Evolutionary conservation across 495 filamentous ascomycete species (phyloP).

Genomic region (Xylaria sp.): DNA sequence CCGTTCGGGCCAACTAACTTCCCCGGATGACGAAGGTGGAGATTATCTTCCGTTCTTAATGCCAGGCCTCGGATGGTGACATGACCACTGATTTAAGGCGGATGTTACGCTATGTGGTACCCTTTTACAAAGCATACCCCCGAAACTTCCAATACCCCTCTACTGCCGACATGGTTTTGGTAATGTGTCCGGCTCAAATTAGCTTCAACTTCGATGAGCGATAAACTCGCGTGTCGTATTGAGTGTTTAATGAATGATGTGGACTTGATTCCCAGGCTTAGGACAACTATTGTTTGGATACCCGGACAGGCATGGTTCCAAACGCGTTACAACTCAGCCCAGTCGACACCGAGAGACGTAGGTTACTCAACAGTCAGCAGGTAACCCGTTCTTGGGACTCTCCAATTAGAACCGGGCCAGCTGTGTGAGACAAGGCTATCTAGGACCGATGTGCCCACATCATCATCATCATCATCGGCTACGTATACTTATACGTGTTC

Average conservation of each 20-base stretch:
- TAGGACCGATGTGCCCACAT: neutral
- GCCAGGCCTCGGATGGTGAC: conserved; percentile 19
- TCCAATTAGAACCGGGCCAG: neutral
- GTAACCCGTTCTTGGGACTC: neutral
- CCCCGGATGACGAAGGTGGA: neutral
- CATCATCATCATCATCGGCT: neutral
- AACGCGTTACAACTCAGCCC: neutral
- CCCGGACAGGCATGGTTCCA: neutral
- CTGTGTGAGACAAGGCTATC: conserved; percentile 1
- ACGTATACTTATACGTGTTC: neutral
- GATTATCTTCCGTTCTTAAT: conserved; percentile 17
- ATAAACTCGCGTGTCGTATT: neutral
- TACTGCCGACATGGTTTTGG: neutral
- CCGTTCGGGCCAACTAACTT: neutral
- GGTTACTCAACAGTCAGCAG: neutral
- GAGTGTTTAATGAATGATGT: neutral
- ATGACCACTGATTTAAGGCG: conserved; percentile 6
- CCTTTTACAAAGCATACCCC: too few species aligned
- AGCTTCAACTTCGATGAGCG: neutral
- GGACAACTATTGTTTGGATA: neutral
- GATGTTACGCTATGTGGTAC: too few species aligned
- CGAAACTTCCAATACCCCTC: neutral
- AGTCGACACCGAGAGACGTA: neutral
- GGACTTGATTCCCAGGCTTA: neutral
- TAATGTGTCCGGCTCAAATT: neutral